Conservation (phyloP, 768 basidiomycete genomes). For the Tylopilus intermedius region DNA sequence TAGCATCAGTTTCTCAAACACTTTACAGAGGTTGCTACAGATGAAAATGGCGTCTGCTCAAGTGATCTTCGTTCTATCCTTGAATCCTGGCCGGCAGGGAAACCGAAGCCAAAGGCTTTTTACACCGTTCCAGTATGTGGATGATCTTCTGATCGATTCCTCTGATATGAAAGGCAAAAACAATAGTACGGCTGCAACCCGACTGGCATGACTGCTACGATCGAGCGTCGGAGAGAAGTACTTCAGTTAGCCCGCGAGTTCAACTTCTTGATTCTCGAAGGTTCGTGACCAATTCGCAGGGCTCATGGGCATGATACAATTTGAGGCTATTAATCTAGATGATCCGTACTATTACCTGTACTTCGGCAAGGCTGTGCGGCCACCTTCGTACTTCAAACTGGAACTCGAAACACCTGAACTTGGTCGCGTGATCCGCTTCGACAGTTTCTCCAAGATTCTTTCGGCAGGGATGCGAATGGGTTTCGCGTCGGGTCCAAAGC, state of each 20-base stretch:
- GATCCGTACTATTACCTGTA: conserved; percentile 80
- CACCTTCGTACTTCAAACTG: conserved; percentile 77
- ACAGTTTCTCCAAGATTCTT: conserved; percentile 82
- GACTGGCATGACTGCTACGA: conserved; percentile 71
- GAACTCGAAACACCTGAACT: conserved; percentile 62
- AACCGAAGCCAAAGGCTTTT: conserved; percentile 69
- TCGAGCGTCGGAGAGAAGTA: conserved; percentile 65
- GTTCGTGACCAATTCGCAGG: conserved; percentile 30
- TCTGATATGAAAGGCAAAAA: background rate
- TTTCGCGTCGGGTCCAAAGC: conserved; percentile 70
- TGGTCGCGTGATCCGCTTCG: conserved; percentile 83
- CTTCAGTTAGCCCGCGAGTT: conserved; percentile 67
- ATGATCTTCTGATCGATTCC: conserved; percentile 5
- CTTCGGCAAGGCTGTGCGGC: conserved; percentile 58
- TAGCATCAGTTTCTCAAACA: conserved; percentile 1
- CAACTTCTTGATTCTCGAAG: conserved; percentile 82
- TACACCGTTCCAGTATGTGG: conserved; percentile 71
- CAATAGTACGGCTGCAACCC: conserved; percentile 80
- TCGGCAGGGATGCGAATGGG: conserved; percentile 78
- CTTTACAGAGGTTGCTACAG: conserved; percentile 69
- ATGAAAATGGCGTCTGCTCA: conserved; percentile 64
- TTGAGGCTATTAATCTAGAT: conserved; percentile 38
- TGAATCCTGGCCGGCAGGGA: conserved; percentile 67
- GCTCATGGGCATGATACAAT: background rate
- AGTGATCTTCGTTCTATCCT: conserved; percentile 57